Evolutionary conservation across 331 rosid genomes (phyloP).

Genomic region (Pyrus hybrid): DNA sequence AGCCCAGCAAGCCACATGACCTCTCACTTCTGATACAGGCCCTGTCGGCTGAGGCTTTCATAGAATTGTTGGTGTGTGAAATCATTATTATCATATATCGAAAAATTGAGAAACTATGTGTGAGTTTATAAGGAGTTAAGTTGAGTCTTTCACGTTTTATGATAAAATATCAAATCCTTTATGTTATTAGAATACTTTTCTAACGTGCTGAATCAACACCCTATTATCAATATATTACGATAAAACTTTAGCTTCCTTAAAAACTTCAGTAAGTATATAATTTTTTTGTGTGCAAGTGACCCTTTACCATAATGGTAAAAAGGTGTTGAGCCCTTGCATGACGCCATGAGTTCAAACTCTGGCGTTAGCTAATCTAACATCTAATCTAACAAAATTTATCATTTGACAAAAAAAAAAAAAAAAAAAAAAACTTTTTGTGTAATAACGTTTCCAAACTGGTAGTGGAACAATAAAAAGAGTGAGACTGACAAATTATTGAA

Average conservation of each 20-base stretch:
- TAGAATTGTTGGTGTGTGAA: background rate
- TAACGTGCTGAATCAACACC: background rate
- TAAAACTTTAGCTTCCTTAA: background rate
- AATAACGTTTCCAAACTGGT: no score
- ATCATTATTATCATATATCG: background rate
- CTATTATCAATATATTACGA: background rate
- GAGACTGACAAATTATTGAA: background rate
- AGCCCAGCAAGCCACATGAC: background rate
- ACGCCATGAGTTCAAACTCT: rapidly evolving
- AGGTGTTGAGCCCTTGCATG: rapidly evolving
- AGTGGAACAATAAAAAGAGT: background rate
- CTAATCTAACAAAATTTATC: no score
- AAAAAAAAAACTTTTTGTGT: no score
- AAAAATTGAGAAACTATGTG: no score
- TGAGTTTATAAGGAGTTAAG: background rate
- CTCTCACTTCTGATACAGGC: background rate
- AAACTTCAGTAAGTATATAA: no score
- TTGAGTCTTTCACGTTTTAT: no score
- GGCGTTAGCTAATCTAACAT: no score
- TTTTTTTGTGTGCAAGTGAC: no score
- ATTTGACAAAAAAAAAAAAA: no score
- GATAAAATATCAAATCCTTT: background rate
- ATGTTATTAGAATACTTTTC: background rate
- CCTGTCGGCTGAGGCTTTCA: background rate
- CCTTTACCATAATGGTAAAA: rapidly evolving